A percentile compares a stretch with the other conserved stretches of the same genome.
These are phyloP conservation scores for Magnaporthiopsis rhizophila DNA, from an alignment of 2,329 filamentous ascomycete genomes.

Conservation along the genomic window DNA sequence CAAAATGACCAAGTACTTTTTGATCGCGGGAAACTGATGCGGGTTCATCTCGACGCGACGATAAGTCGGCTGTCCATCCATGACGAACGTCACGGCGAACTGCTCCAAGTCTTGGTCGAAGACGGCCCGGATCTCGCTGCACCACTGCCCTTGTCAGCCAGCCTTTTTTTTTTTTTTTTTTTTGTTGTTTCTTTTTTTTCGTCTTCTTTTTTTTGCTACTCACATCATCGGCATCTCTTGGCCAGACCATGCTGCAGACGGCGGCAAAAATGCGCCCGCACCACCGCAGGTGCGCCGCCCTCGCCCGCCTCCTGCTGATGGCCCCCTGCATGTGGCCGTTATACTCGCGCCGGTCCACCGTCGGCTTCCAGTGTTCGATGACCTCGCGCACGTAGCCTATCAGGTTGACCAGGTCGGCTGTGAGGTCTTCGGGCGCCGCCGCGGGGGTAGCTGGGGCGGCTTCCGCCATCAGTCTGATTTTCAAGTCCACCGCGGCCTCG, in stretches of 20 bases:
- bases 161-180: not conserved
- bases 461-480: not conserved
- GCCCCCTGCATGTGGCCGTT: not conserved
- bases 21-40: not conserved
- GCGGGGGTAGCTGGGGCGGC: too few relatives aligned
- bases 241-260: slow-evolving; percentile 3
- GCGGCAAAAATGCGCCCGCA: slow-evolving; percentile 2
- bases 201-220: not conserved
- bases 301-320: not conserved
- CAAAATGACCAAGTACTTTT: not conserved
- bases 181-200: not conserved
- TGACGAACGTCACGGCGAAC: slow-evolving; percentile 3
- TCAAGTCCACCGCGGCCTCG: not conserved
- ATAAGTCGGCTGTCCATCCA: slow-evolving; percentile 5
- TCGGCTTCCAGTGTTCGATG: not conserved
- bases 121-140: not conserved
- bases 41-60: not conserved
- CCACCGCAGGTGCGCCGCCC: slow-evolving; percentile 3
- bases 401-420: not conserved
- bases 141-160: not conserved
- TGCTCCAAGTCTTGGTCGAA: slow-evolving; percentile 3
- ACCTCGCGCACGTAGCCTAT: slow-evolving; percentile 2
- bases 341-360: slow-evolving; percentile 1
- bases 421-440: not conserved
- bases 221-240: not conserved